These are phyloP conservation scores for Fusarium musae DNA, from an alignment of 2,329 filamentous ascomycete genomes.

Conservation along the genomic window DNA sequence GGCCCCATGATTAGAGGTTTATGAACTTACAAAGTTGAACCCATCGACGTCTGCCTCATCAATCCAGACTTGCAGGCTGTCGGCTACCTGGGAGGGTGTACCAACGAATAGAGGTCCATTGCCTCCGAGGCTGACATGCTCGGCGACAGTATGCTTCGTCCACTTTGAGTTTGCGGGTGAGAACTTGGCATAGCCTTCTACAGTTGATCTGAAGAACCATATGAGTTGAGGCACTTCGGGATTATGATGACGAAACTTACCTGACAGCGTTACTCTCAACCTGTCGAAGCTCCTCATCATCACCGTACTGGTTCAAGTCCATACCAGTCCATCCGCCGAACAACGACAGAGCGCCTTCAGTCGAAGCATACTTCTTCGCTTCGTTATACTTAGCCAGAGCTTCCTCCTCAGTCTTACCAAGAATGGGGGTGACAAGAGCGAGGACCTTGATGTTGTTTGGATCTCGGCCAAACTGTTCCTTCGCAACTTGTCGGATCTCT, in stretches of 20 bases:
- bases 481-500: conserved; percentile 69
- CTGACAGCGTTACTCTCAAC: conserved; percentile 71
- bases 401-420: conserved; percentile 73
- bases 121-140: conserved; percentile 75
- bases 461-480: conserved; percentile 65
- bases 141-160: conserved; percentile 77
- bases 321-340: conserved; percentile 80
- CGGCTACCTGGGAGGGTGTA: conserved; percentile 71
- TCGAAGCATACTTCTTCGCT: conserved; percentile 67
- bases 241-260: conserved; percentile 29
- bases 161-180: conserved; percentile 72
- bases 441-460: conserved; percentile 73
- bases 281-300: conserved; percentile 72
- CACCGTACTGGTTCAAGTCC: conserved; percentile 65
- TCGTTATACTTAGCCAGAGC: conserved; percentile 72
- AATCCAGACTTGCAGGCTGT: conserved; percentile 75
- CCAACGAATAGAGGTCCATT: conserved; percentile 73
- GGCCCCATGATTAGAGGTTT: fast-evolving
- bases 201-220: conserved; percentile 55
- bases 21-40: conserved; percentile 74
- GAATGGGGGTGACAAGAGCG: conserved; percentile 71
- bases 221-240: background rate
- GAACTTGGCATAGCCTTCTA: conserved; percentile 66
- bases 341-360: conserved; percentile 73
- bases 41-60: conserved; percentile 77